phyloP scores from a whole-genome alignment of 2,329 filamentous ascomycete species.

The Trichoderma koningiopsis region DNA sequence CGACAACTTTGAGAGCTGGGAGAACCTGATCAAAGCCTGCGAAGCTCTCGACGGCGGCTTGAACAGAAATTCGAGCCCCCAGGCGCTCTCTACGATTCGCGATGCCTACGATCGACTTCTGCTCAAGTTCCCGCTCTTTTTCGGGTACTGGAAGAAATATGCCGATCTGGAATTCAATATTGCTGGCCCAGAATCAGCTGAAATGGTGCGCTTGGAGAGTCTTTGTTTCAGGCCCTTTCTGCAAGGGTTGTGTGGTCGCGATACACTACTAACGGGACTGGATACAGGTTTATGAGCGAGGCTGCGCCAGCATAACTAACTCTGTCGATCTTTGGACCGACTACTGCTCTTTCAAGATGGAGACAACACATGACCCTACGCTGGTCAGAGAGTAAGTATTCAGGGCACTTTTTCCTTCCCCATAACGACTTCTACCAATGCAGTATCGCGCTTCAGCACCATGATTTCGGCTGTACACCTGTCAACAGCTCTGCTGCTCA shows the following conservation, averaged over 20 bases:
- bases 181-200: constrained; percentile 91
- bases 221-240: background rate
- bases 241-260: background rate
- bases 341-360: constrained; percentile 97
- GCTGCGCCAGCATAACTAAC: constrained; percentile 86
- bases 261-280: background rate
- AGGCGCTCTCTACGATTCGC: constrained; percentile 84
- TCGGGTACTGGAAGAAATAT: constrained; percentile 99
- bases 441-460: constrained; percentile 45
- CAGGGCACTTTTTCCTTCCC: constrained; percentile 67
- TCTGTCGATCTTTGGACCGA: constrained; percentile 97
- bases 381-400: constrained; percentile 99
- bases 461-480: constrained; percentile 45
- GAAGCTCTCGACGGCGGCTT: constrained; percentile 89
- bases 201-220: constrained; percentile 69
- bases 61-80: constrained; percentile 94
- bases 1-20: constrained; percentile 94
- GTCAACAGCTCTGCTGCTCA: constrained; percentile 42
- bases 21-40: constrained; percentile 81
- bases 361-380: constrained; percentile 92
- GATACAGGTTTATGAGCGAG: constrained; percentile 87
- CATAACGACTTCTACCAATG: constrained; percentile 58
- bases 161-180: constrained; percentile 97
- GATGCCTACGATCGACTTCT: constrained; percentile 91
- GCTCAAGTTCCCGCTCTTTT: constrained; percentile 90